Percentiles rank a stretch among this genome's conserved stretches.
Evolutionary conservation across 352 stramenopile species (phyloP).

Genomic region (Phytophthora citricola): DNA sequence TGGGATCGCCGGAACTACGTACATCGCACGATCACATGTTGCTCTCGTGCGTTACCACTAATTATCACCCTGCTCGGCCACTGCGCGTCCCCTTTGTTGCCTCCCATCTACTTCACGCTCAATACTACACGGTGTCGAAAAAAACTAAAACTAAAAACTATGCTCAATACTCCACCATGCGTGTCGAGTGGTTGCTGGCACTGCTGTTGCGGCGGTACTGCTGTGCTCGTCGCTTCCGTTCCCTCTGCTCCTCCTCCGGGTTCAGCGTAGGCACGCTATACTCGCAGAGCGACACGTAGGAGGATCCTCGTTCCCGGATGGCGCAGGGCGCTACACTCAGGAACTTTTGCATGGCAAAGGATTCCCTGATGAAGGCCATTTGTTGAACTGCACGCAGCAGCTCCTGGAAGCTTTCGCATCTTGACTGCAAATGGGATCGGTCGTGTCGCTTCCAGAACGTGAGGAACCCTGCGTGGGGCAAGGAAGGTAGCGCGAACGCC

Average conservation of each 20-base stretch:
- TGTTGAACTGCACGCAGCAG: conserved; percentile 72
- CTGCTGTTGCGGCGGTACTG: conserved; percentile 83
- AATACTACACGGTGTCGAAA: conserved; percentile 31
- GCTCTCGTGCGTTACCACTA: conserved; percentile 33
- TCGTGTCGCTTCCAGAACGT: conserved; percentile 87
- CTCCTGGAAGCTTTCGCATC: conserved; percentile 77
- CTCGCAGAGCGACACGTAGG: conserved; percentile 83
- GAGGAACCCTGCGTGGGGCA: conserved; percentile 76
- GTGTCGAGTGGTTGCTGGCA: conserved; percentile 48
- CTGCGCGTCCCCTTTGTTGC: conserved; percentile 7
- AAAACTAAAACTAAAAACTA: conserved; percentile 11
- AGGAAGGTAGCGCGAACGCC: conserved; percentile 68
- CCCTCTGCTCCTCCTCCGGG: conserved; percentile 69
- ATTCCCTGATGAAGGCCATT: conserved; percentile 67
- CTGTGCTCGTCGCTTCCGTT: conserved; percentile 75
- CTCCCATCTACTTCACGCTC: conserved; percentile 23
- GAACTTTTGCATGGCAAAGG: conserved; percentile 75
- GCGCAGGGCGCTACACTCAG: conserved; percentile 71
- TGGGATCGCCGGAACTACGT: background rate
- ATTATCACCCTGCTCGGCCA: conserved; percentile 22
- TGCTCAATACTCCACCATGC: conserved; percentile 58
- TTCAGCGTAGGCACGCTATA: conserved; percentile 77
- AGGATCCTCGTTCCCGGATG: conserved; percentile 78
- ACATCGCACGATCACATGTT: conserved; percentile 33
- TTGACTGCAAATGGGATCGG: conserved; percentile 70